These are phyloP conservation scores for Ascochyta viciae-villosae DNA, from an alignment of 2,329 filamentous ascomycete species.

Conservation along the genomic window DNA sequence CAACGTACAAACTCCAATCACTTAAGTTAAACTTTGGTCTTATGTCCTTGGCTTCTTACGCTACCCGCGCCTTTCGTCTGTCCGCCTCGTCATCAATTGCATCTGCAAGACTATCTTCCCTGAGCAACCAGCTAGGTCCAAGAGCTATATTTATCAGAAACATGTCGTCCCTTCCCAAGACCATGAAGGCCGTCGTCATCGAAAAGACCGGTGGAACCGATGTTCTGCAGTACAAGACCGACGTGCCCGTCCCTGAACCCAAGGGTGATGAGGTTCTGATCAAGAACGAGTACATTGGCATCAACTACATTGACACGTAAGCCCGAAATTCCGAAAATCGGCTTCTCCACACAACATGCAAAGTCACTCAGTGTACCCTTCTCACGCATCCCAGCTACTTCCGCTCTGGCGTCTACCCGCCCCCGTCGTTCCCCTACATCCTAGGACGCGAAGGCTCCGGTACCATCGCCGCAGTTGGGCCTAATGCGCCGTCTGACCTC, in stretches of 20 bases:
- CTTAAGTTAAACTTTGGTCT: not conserved
- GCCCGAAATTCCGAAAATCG: not conserved
- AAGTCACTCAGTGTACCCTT: not conserved
- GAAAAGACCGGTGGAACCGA: constrained; percentile 75
- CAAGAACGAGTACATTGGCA: constrained; percentile 78
- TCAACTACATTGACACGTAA: constrained; percentile 89
- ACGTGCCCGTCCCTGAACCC: constrained; percentile 73
- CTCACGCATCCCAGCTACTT: constrained; percentile 67
- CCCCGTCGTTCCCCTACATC: constrained; percentile 72
- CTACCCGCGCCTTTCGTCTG: constrained; percentile 17
- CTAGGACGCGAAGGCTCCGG: constrained; percentile 83
- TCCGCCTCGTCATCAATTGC: constrained; percentile 21
- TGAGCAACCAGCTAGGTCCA: constrained; percentile 26
- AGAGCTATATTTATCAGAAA: constrained; percentile 23
- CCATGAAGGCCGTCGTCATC: constrained; percentile 77
- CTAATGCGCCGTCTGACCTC: constrained; percentile 61
- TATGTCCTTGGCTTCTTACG: constrained; percentile 27
- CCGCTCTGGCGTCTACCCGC: constrained; percentile 80
- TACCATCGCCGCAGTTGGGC: constrained; percentile 68
- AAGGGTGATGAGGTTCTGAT: constrained; percentile 78
- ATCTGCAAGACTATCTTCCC: constrained; percentile 25
- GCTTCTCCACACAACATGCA: not conserved
- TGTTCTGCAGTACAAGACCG: constrained; percentile 73
- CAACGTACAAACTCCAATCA: not conserved
- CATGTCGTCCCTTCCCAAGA: constrained; percentile 64